Conservation (phyloP, 1,139 yeast genomes). For the Debaryomyces udenii region DNA sequence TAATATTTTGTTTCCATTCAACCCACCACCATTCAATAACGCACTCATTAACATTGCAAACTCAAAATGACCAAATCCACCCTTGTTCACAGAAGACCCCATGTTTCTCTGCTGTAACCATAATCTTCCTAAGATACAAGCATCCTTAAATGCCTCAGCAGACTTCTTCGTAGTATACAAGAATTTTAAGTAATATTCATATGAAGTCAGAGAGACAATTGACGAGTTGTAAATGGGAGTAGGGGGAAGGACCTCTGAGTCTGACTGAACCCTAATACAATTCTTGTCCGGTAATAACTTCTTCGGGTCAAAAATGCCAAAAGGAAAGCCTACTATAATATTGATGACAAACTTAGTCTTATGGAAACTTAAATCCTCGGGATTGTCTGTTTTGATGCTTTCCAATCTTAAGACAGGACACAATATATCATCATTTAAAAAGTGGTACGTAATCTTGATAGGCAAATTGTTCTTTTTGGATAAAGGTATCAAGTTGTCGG, state of each 20-base stretch:
- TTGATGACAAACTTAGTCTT: constrained; percentile 75
- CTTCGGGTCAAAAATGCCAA: constrained; percentile 68
- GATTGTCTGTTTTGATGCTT: constrained; percentile 51
- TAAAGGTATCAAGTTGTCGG: constrained; percentile 60
- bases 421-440: constrained; percentile 65
- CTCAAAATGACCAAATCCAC: constrained; percentile 94
- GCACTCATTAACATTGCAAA: constrained; percentile 82
- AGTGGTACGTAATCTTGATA: constrained; percentile 57
- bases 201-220: constrained; percentile 66
- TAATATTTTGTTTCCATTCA: constrained; percentile 71
- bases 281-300: constrained; percentile 79
- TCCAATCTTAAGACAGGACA: constrained; percentile 65
- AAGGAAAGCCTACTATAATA: constrained; percentile 72
- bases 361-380: constrained; percentile 56
- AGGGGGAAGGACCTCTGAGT: constrained; percentile 57
- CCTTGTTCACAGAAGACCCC: constrained; percentile 58
- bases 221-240: constrained; percentile 88
- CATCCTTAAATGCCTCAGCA: constrained; percentile 85
- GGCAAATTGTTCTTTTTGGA: constrained; percentile 59
- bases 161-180: constrained; percentile 75
- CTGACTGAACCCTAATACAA: constrained; percentile 70
- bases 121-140: constrained; percentile 80
- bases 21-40: constrained; percentile 82
- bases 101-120: constrained; percentile 92
- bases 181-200: constrained; percentile 70